These are phyloP conservation scores for Apiotrichum gracile DNA, from an alignment of 1,284 basidiomycete genomes.

Conservation along the genomic window DNA sequence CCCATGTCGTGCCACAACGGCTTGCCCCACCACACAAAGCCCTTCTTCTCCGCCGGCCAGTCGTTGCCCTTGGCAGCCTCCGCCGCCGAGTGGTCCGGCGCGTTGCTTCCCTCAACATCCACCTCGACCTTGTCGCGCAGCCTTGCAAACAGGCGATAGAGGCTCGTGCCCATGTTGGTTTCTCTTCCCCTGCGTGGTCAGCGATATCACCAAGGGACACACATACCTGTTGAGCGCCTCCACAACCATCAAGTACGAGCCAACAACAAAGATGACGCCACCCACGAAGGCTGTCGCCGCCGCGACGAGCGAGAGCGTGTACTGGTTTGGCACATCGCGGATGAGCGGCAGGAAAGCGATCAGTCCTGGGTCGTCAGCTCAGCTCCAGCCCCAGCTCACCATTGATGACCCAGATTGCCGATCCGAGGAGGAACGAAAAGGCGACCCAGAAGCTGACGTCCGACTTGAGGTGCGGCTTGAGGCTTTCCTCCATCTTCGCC, in stretches of 20 bases:
- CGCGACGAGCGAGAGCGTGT: too few relatives aligned
- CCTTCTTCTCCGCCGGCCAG: too few relatives aligned
- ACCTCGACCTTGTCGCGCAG: too few relatives aligned
- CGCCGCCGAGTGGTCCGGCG: too few relatives aligned
- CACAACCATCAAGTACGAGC: conserved; percentile 51
- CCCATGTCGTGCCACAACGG: conserved; percentile 3
- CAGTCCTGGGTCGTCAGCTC: conserved; percentile 42
- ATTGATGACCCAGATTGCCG: conserved; percentile 56
- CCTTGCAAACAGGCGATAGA: not conserved
- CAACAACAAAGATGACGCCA: conserved; percentile 55
- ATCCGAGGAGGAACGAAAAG: conserved; percentile 47
- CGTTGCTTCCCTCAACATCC: too few relatives aligned
- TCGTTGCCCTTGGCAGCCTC: too few relatives aligned
- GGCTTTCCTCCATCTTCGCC: conserved; percentile 9
- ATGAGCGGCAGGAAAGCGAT: conserved; percentile 48
- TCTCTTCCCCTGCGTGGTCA: not conserved
- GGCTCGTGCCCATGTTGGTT: too few relatives aligned
- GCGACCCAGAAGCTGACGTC: conserved; percentile 40
- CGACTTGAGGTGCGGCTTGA: conserved; percentile 24
- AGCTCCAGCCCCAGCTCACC: conserved; percentile 25
- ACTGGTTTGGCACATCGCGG: too few relatives aligned
- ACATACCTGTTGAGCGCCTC: conserved; percentile 51
- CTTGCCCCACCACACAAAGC: conserved; percentile 2
- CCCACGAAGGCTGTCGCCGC: conserved; percentile 52
- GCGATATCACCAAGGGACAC: not conserved